phyloP scores from a whole-genome alignment of 768 basidiomycete species.

The Termitomyces eurrhizus region DNA sequence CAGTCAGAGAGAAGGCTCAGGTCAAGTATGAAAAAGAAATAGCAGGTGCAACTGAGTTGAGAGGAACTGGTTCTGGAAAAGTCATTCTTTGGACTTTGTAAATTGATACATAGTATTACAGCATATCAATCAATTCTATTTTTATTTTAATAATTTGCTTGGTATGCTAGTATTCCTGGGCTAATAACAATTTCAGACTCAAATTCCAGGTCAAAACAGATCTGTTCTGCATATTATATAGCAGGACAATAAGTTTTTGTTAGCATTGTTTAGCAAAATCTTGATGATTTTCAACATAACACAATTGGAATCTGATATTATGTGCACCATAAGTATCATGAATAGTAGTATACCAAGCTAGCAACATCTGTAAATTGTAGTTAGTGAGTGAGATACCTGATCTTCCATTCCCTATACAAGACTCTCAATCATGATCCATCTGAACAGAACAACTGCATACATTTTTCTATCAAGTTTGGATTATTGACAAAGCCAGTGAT shows the following conservation, averaged over 20 bases:
- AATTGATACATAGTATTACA: too few relatives aligned
- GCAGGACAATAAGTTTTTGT: slow-evolving; percentile 49
- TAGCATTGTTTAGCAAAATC: slow-evolving; percentile 9
- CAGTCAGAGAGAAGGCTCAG: neutral
- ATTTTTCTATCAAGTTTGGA: slow-evolving; percentile 19
- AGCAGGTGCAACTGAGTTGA: neutral
- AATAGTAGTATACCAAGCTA: slow-evolving; percentile 53
- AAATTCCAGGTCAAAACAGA: slow-evolving; percentile 61
- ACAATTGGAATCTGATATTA: neutral
- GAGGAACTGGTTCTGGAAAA: neutral
- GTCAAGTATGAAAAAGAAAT: neutral
- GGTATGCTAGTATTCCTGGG: slow-evolving; percentile 47
- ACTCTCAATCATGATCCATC: neutral
- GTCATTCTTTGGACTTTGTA: too few relatives aligned
- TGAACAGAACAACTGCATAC: slow-evolving; percentile 14
- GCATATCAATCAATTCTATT: too few relatives aligned
- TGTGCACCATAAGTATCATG: slow-evolving; percentile 32
- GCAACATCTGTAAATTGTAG: slow-evolving; percentile 59
- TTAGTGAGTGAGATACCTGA: slow-evolving; percentile 48
- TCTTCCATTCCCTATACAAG: slow-evolving; percentile 39
- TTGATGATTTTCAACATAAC: neutral
- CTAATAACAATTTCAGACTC: slow-evolving; percentile 62
- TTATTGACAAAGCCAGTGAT: slow-evolving; percentile 49
- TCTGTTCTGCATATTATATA: slow-evolving; percentile 66
- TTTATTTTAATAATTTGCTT: slow-evolving; percentile 54